Evolutionary conservation across 2,329 filamentous ascomycete species (phyloP).

Genomic region (Fusarium incarnatum): DNA sequence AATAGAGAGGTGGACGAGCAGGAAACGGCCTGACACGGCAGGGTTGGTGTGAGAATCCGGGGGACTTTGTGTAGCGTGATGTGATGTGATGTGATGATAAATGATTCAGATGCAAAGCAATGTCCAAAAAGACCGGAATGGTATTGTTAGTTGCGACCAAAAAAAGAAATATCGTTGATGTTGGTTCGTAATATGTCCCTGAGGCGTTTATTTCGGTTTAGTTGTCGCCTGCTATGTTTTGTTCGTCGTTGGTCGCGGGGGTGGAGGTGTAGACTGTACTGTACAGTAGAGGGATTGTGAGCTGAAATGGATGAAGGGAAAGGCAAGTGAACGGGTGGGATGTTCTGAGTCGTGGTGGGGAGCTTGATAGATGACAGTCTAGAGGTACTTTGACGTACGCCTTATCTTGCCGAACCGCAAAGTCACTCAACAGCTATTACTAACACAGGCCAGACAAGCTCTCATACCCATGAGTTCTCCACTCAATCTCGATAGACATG

Average conservation of each 20-base stretch:
- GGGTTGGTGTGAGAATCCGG: slow-evolving; percentile 27
- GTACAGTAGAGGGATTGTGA: slow-evolving; percentile 8
- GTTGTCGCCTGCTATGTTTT: slow-evolving; percentile 11
- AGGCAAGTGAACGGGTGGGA: slow-evolving; percentile 26
- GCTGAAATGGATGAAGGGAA: slow-evolving; percentile 33
- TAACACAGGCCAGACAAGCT: slow-evolving; percentile 20
- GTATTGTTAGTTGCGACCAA: neutral
- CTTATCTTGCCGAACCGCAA: accelerated
- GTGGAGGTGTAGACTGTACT: slow-evolving; percentile 23
- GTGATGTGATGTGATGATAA: slow-evolving; percentile 1
- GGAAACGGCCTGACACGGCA: slow-evolving; percentile 34
- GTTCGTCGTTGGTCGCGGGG: slow-evolving; percentile 36
- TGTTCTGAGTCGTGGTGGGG: slow-evolving; percentile 18
- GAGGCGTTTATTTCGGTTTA: neutral
- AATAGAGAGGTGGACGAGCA: slow-evolving; percentile 14
- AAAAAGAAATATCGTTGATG: slow-evolving; percentile 1
- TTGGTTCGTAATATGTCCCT: neutral
- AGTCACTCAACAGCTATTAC: neutral
- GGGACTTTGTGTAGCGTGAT: slow-evolving; percentile 34
- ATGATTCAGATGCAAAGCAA: slow-evolving; percentile 12
- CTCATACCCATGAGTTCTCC: slow-evolving; percentile 22
- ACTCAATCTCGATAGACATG: slow-evolving; percentile 24
- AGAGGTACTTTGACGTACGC: neutral
- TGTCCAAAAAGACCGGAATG: neutral
- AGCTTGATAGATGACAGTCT: slow-evolving; percentile 14